Conservation (phyloP, 1,284 basidiomycete genomes). For the Grifola frondosa region DNA sequence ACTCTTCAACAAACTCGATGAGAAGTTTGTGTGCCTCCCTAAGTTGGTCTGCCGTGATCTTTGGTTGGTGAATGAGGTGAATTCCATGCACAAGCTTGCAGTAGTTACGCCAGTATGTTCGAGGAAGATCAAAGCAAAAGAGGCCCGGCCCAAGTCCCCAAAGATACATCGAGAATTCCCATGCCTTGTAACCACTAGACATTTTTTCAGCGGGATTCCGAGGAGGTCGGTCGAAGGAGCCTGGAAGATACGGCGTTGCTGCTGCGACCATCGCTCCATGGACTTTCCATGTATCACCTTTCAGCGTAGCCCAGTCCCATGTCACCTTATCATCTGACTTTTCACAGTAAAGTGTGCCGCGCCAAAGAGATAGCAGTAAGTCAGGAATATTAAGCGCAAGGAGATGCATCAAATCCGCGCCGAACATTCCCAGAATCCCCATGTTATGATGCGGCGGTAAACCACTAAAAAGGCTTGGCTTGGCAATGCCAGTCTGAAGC, state of each 20-base stretch:
- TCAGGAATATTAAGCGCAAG: slow-evolving; percentile 29
- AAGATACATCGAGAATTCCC: slow-evolving; percentile 26
- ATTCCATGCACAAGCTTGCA: slow-evolving; percentile 22
- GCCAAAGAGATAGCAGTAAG: slow-evolving; percentile 26
- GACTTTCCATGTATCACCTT: slow-evolving; percentile 31
- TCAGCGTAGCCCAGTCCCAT: slow-evolving; percentile 37
- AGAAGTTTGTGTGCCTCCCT: slow-evolving; percentile 11
- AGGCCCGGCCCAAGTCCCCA: slow-evolving; percentile 24
- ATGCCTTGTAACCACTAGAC: slow-evolving; percentile 31
- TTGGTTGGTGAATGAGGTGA: slow-evolving; percentile 21
- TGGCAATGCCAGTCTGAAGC: slow-evolving; percentile 15
- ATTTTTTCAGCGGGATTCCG: slow-evolving; percentile 32
- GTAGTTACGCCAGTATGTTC: slow-evolving; percentile 16
- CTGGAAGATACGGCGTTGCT: slow-evolving; percentile 20
- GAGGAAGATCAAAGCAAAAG: slow-evolving; percentile 14
- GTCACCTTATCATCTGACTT: slow-evolving; percentile 19
- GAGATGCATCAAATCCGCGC: slow-evolving; percentile 31
- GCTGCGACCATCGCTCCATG: slow-evolving; percentile 31
- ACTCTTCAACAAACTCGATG: slow-evolving; percentile 19
- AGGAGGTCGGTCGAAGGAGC: slow-evolving; percentile 28
- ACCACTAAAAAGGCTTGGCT: slow-evolving; percentile 19
- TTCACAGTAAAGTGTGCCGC: slow-evolving; percentile 29
- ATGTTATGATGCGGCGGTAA: too few relatives aligned
- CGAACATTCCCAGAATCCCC: slow-evolving; percentile 19
- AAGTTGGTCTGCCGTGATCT: slow-evolving; percentile 9